Conservation (phyloP, 148 eudicot species). For the Fagopyrum homotropicum region DNA sequence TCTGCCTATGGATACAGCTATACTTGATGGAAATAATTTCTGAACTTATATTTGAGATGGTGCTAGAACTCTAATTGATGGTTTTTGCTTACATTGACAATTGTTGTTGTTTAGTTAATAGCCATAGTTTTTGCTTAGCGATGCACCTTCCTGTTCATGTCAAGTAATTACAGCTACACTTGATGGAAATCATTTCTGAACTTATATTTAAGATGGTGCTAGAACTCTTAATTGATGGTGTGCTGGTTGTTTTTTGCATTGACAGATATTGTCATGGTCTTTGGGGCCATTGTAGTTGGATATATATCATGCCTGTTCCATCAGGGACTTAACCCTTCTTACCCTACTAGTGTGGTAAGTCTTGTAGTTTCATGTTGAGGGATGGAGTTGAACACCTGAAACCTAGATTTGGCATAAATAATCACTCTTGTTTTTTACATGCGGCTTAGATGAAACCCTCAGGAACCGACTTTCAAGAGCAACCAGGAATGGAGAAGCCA, state of each 20-base stretch:
- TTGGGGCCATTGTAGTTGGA: conserved; percentile 15
- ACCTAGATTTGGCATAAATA: background rate
- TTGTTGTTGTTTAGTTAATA: background rate
- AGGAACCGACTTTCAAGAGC: conserved; percentile 28
- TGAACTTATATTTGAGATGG: background rate
- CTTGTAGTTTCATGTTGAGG: background rate
- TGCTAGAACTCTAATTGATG: conserved; percentile 10
- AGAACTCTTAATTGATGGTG: conserved; percentile 11
- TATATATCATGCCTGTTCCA: conserved; percentile 14
- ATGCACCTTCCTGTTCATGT: conserved; percentile 1
- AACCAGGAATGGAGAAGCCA: conserved; percentile 32
- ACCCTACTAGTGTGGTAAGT: background rate
- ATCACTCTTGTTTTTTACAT: conserved; percentile 2
- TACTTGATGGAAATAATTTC: background rate
- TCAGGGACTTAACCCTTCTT: conserved; percentile 15
- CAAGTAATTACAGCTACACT: conserved; percentile 2
- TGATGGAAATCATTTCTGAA: background rate
- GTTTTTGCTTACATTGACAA: conserved; percentile 16
- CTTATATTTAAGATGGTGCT: background rate
- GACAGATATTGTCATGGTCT: conserved; percentile 24
- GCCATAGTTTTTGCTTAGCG: background rate
- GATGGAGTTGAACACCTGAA: background rate
- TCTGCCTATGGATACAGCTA: background rate
- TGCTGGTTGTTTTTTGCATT: conserved; percentile 15
- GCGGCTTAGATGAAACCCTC: conserved; percentile 32